These are phyloP conservation scores for Cyclotella baltica DNA, from an alignment of 108 stramenopile genomes.

Conservation along the genomic window DNA sequence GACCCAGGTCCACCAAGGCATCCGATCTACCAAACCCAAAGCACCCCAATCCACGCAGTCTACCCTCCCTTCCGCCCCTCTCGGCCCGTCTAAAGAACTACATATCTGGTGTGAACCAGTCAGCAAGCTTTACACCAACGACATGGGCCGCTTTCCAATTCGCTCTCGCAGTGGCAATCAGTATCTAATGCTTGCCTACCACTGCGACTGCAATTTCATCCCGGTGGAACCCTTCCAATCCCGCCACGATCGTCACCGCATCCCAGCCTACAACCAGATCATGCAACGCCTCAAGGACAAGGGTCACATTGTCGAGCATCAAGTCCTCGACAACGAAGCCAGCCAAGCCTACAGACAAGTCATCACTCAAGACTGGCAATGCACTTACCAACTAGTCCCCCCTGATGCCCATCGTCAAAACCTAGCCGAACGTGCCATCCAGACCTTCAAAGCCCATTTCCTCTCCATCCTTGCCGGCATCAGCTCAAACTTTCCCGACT, in stretches of 20 bases:
- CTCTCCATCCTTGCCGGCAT: constrained; percentile 44
- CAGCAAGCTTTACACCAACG: constrained; percentile 24
- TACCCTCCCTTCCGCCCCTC: not conserved
- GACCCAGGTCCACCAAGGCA: constrained; percentile 12
- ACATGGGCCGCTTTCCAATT: constrained; percentile 14
- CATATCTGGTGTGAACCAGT: not conserved
- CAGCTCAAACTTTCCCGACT: constrained; percentile 39
- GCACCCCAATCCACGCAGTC: not conserved
- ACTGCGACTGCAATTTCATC: constrained; percentile 15
- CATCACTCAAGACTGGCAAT: constrained; percentile 17
- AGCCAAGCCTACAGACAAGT: constrained; percentile 4
- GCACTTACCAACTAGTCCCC: constrained; percentile 49
- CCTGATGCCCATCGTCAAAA: constrained; percentile 49
- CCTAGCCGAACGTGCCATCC: constrained; percentile 60
- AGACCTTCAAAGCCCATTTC: constrained; percentile 60
- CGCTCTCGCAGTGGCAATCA: constrained; percentile 11
- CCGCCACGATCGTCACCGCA: not conserved
- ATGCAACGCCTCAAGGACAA: constrained; percentile 5
- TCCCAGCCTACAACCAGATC: constrained; percentile 11
- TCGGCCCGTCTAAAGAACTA: not conserved
- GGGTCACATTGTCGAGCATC: constrained; percentile 8
- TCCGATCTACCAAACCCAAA: constrained; percentile 27
- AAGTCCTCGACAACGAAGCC: constrained; percentile 19
- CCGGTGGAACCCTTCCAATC: constrained; percentile 14
- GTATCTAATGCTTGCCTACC: constrained; percentile 20